These are phyloP conservation scores for Physcia stellaris DNA, from an alignment of 495 filamentous ascomycete genomes.

Conservation along the genomic window DNA sequence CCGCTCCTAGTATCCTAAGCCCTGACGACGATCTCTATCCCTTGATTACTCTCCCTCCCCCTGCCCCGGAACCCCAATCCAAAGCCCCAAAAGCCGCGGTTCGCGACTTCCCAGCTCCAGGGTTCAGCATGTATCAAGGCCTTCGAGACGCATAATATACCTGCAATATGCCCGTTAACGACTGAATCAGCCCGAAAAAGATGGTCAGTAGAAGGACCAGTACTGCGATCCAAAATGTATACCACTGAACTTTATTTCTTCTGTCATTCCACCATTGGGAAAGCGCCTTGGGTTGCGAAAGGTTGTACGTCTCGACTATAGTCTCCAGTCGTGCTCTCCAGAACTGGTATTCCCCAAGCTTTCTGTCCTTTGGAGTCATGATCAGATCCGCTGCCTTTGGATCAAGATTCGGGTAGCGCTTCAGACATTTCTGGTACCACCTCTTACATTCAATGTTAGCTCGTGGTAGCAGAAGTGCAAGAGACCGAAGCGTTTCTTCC, in stretches of 20 bases:
- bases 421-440: conserved; percentile 18
- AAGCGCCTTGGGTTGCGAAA: conserved; percentile 27
- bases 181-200: conserved; percentile 37
- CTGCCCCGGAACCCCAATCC: no score
- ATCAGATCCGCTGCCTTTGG: conserved; percentile 8
- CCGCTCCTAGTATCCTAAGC: no score
- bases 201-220: conserved; percentile 29
- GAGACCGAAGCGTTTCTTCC: conserved; percentile 28
- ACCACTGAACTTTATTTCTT: conserved; percentile 36
- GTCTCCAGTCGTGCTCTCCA: conserved; percentile 37
- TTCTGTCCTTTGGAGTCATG: conserved; percentile 18
- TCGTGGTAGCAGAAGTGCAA: conserved; percentile 31
- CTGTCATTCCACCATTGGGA: conserved; percentile 38
- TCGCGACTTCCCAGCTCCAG: no score
- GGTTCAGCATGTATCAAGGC: no score
- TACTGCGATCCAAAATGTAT: conserved; percentile 39
- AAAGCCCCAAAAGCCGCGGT: no score
- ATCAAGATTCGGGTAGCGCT: conserved; percentile 14
- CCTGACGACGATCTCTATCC: no score
- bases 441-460: conserved; percentile 12
- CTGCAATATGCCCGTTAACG: no score
- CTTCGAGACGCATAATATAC: no score
- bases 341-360: conserved; percentile 29
- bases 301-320: conserved; percentile 37
- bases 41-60: no score